Evolutionary conservation across 257 asterid genomes (phyloP), one percentile per base, ranked within the genome.

Genomic region (Misopates orontium): DNA sequence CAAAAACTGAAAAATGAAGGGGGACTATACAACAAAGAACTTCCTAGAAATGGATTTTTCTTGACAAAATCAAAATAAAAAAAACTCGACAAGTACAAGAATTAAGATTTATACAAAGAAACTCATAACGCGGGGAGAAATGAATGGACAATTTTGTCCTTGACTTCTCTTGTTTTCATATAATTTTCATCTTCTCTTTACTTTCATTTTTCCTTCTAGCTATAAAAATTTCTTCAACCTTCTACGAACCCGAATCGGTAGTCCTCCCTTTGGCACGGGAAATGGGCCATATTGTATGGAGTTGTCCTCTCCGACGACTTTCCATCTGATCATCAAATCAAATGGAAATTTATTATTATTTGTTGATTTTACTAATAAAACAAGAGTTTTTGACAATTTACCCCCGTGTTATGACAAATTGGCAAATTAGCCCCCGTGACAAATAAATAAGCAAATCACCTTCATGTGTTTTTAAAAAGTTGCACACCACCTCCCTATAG

Each of bases 201-300:
- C 10, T 19, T 51, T 28, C 4, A 2, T n/a, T n/a, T n/a, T n/a
- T n/a, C n/a, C n/a, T n/a, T n/a, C n/a, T n/a, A n/a, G n/a, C n/a
- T n/a, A n/a, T n/a, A n/a, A 36, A 4, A n/a, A 60, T 32, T 32
- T 16, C 19, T 32, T 21, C 15, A 4, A 55, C 48, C 56, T 56
- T 59, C 16, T 71, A 21, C 19, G 1, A 62, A 85, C 66, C 36
- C 65, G 78, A 63, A 87, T 74, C 0, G 90, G 92, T 9, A 87
- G 56, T 19, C 95, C 95, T 36, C 76, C 80, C 66, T 73, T 78
- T 0, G 95, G 95, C 32, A 85, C 92, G 0, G 87, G 95, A 51
- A 87, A 87, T 48, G 93, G 95, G 10, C 82, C 83, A 44, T 87
- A 85, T 53, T 85, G 84, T 24, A 87, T 72, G 22, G 84, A 82